phyloP scores from a whole-genome alignment of 371 early-diverging fungal species.

The Mucor indicus region DNA sequence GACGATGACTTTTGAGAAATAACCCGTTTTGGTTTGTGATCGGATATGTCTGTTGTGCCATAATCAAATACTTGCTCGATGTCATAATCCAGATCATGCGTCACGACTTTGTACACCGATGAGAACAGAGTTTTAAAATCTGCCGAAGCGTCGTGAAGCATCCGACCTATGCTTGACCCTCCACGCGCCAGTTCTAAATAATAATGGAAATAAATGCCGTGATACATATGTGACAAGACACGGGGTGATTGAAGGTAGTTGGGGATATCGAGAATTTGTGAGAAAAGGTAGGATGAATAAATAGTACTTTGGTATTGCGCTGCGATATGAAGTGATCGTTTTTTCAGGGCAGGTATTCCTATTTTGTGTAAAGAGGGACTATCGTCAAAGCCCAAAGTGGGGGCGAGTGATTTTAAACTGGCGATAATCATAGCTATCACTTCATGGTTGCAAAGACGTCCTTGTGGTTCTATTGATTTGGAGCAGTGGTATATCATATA shows the following conservation, averaged over 20 bases:
- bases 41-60: conserved; percentile 12
- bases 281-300: conserved; percentile 31
- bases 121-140: conserved; percentile 12
- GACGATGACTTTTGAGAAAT: background rate
- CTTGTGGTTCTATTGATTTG: background rate
- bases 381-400: conserved; percentile 8
- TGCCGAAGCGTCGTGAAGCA: conserved; percentile 15
- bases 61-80: conserved; percentile 27
- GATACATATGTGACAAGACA: conserved; percentile 14
- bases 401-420: conserved; percentile 22
- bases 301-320: conserved; percentile 36
- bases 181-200: conserved; percentile 26
- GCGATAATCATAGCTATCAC: conserved; percentile 32
- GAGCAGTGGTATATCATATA: conserved; percentile 25
- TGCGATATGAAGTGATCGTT: conserved; percentile 30
- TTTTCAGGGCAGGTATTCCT: conserved; percentile 25
- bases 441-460: conserved; percentile 28
- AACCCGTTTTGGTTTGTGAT: conserved; percentile 18
- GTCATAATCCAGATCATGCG: conserved; percentile 9
- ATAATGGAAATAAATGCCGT: conserved; percentile 23
- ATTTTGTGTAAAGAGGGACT: background rate
- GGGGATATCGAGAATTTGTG: conserved; percentile 22
- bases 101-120: conserved; percentile 15
- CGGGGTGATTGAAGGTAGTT: conserved; percentile 4
- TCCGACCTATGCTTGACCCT: conserved; percentile 24